Evolutionary conservation across 2,329 filamentous ascomycete genomes (phyloP).

Genomic region (Tothia fuscella): DNA sequence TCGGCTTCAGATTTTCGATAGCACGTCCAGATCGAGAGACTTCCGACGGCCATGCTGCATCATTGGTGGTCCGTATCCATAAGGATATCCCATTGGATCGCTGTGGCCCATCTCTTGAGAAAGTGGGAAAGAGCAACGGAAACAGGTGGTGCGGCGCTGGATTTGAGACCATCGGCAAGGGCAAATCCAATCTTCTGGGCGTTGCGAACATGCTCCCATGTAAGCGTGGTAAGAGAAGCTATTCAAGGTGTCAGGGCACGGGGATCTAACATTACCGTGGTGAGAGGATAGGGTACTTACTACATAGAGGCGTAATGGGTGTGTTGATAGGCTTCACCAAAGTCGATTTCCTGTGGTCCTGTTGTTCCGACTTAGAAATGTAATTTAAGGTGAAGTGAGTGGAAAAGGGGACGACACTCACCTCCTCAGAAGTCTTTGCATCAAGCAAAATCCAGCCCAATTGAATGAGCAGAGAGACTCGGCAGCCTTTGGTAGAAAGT

Average conservation of each 20-base stretch:
- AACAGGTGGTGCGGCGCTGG: slow-evolving; percentile 94
- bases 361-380: too few species aligned
- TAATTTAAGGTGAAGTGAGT: slow-evolving; percentile 17
- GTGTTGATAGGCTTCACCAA: slow-evolving; percentile 98
- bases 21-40: too few species aligned
- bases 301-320: slow-evolving; percentile 90
- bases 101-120: slow-evolving; percentile 59
- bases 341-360: slow-evolving; percentile 95
- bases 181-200: slow-evolving; percentile 97
- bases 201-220: slow-evolving; percentile 96
- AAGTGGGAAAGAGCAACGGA: slow-evolving; percentile 88
- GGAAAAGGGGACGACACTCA: too few species aligned
- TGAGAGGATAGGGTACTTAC: slow-evolving; percentile 1
- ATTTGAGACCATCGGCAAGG: slow-evolving; percentile 98
- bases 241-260: slow-evolving; percentile 89
- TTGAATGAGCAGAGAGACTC: background rate
- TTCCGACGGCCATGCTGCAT: slow-evolving; percentile 37
- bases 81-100: slow-evolving; percentile 56
- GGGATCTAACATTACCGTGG: too few species aligned
- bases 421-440: too few species aligned
- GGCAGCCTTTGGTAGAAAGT: too few species aligned
- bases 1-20: too few species aligned
- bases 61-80: slow-evolving; percentile 44
- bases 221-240: slow-evolving; percentile 93
- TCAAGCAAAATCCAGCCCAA: background rate